phyloP scores from a whole-genome alignment of 1,139 yeast genomes.

The Saccharomyces hybrid region DNA sequence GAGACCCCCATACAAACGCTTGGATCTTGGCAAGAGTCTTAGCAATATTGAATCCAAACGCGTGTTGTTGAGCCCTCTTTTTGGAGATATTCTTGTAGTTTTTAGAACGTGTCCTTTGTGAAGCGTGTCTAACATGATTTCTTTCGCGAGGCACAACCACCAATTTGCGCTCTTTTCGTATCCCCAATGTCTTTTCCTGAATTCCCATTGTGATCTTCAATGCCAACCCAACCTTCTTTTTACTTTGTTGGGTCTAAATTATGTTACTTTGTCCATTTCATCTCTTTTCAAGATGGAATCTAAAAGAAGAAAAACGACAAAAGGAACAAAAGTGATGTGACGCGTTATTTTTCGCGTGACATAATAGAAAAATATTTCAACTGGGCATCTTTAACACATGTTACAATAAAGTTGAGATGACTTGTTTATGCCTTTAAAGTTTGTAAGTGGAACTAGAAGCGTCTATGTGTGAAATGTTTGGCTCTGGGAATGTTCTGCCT shows the following conservation, averaged over 20 bases:
- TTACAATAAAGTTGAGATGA: background rate
- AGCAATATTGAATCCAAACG: background rate
- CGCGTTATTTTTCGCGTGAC: background rate
- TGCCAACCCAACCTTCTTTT: background rate
- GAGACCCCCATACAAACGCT: background rate
- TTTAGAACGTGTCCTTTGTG: conserved; percentile 1
- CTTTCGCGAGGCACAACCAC: background rate
- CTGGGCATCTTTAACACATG: background rate
- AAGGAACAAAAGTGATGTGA: background rate
- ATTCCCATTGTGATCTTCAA: background rate
- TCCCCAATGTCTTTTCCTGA: background rate
- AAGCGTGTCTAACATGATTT: background rate
- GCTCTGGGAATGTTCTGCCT: conserved; percentile 45
- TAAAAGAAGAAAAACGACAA: background rate
- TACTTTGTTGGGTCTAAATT: background rate
- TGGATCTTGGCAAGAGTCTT: background rate
- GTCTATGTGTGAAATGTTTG: conserved; percentile 9
- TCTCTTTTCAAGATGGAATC: background rate
- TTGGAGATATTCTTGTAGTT: conserved; percentile 2
- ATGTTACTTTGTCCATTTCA: background rate
- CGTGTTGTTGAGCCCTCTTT: conserved; percentile 4
- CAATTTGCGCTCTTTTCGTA: background rate
- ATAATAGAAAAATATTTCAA: background rate
- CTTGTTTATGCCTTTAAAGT: background rate
- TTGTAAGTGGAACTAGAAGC: background rate